phyloP scores from a whole-genome alignment of 805 yeast species.

The Candida sithepensis region DNA sequence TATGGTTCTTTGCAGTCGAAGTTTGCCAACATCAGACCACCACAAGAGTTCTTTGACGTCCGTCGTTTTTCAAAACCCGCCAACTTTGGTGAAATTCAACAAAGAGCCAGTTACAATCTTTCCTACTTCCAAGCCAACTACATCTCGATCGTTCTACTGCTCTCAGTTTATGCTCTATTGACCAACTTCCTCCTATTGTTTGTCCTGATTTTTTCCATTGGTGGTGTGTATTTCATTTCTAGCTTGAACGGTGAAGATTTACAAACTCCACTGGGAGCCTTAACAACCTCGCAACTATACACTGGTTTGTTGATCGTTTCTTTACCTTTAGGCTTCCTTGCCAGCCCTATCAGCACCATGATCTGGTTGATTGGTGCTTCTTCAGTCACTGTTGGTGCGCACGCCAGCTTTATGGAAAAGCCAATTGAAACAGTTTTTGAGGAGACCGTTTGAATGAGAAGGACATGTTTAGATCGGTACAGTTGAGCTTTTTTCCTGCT shows the following conservation, averaged over 20 bases:
- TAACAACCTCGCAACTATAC: slow-evolving; percentile 82
- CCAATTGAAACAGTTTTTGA: slow-evolving; percentile 97
- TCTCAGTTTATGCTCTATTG: slow-evolving; percentile 80
- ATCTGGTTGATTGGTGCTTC: slow-evolving; percentile 97
- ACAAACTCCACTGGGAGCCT: slow-evolving; percentile 66
- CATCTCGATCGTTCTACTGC: slow-evolving; percentile 62
- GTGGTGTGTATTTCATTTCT: slow-evolving; percentile 76
- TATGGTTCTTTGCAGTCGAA: slow-evolving; percentile 53
- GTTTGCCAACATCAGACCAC: slow-evolving; percentile 74
- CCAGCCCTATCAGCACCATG: slow-evolving; percentile 65
- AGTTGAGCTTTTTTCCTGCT: background rate
- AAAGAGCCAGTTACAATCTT: slow-evolving; percentile 82
- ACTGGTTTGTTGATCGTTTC: slow-evolving; percentile 75
- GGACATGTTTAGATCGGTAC: background rate
- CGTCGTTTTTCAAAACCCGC: slow-evolving; percentile 88
- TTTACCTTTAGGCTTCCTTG: slow-evolving; percentile 41
- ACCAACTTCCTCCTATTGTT: slow-evolving; percentile 83
- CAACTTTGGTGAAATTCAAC: slow-evolving; percentile 84
- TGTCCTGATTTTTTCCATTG: slow-evolving; percentile 69
- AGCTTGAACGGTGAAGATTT: slow-evolving; percentile 81
- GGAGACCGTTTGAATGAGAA: slow-evolving; percentile 44
- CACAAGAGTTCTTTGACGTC: slow-evolving; percentile 90
- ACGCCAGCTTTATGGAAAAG: slow-evolving; percentile 92
- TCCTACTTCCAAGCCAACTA: slow-evolving; percentile 88
- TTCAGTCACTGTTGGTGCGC: slow-evolving; percentile 78